Conservation (phyloP, 495 filamentous ascomycete species). For the Penicillium parvum region DNA sequence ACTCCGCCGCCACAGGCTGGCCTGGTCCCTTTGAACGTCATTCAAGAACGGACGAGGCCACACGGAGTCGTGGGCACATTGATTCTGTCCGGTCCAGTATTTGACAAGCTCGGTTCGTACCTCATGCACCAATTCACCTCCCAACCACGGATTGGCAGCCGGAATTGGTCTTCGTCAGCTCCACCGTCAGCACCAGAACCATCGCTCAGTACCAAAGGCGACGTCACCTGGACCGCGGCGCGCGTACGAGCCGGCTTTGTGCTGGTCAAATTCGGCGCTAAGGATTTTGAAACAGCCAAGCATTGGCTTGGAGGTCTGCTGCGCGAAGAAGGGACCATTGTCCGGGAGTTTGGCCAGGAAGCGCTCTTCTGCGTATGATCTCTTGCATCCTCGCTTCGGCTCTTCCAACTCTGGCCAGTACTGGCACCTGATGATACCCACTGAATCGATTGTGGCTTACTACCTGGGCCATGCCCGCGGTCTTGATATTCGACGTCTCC, state of each 20-base stretch:
- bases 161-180: conserved; percentile 59
- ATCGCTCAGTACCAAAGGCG: conserved; percentile 44
- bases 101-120: conserved; percentile 59
- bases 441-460: conserved; percentile 1
- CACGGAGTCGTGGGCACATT: conserved; percentile 74
- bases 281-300: conserved; percentile 57
- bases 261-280: conserved; percentile 78
- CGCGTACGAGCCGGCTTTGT: conserved; percentile 72
- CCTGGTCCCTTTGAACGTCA: conserved; percentile 25
- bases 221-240: conserved; percentile 81
- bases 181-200: conserved; percentile 28
- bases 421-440: conserved; percentile 12
- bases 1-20: conserved; percentile 18
- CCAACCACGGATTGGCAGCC: conserved; percentile 78
- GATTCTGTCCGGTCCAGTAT: conserved; percentile 71
- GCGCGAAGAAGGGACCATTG: conserved; percentile 53
- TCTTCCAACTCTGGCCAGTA: conserved; percentile 2
- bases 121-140: conserved; percentile 70
- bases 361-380: conserved; percentile 54
- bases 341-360: conserved; percentile 58
- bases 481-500: too few species aligned
- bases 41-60: conserved; percentile 41
- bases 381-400: too few species aligned
- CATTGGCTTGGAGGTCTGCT: conserved; percentile 57
- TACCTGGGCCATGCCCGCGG: too few species aligned